These are phyloP conservation scores for Lentinus brumalis DNA, from an alignment of 768 basidiomycete genomes.

Conservation along the genomic window DNA sequence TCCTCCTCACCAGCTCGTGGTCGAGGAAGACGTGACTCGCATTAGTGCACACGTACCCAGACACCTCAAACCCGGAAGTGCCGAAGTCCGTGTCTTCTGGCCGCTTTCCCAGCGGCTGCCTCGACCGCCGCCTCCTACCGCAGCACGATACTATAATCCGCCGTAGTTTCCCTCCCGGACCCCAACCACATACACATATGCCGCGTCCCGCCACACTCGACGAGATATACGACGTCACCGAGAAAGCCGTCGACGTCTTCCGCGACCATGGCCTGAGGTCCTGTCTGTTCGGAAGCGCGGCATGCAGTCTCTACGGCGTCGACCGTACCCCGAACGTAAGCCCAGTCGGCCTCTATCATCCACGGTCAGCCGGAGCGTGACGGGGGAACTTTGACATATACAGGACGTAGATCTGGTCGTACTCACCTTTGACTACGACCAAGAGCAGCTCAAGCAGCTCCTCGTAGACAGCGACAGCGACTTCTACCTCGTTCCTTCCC, in stretches of 20 bases:
- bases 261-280: slow-evolving; percentile 4
- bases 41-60: too few species aligned
- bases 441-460: slow-evolving; percentile 43
- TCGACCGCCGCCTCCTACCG: too few species aligned
- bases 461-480: slow-evolving; percentile 32
- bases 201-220: neutral
- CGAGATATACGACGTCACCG: slow-evolving; percentile 18
- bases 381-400: neutral
- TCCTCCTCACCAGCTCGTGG: too few species aligned
- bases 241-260: slow-evolving; percentile 13
- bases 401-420: slow-evolving; percentile 53
- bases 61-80: too few species aligned
- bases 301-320: slow-evolving; percentile 23
- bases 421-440: slow-evolving; percentile 33
- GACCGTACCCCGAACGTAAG: slow-evolving; percentile 26
- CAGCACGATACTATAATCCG: too few species aligned
- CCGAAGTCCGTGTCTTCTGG: too few species aligned
- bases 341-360: neutral
- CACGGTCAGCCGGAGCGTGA: too few species aligned
- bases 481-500: slow-evolving; percentile 42
- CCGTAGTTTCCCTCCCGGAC: neutral
- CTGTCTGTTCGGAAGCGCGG: slow-evolving; percentile 30
- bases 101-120: too few species aligned
- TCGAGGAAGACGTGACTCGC: too few species aligned
- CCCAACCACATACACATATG: too few species aligned